Evolutionary conservation across 2,329 filamentous ascomycete species (phyloP), one percentile per base, ranked within the genome.

Genomic region (Botryotinia globosa): DNA sequence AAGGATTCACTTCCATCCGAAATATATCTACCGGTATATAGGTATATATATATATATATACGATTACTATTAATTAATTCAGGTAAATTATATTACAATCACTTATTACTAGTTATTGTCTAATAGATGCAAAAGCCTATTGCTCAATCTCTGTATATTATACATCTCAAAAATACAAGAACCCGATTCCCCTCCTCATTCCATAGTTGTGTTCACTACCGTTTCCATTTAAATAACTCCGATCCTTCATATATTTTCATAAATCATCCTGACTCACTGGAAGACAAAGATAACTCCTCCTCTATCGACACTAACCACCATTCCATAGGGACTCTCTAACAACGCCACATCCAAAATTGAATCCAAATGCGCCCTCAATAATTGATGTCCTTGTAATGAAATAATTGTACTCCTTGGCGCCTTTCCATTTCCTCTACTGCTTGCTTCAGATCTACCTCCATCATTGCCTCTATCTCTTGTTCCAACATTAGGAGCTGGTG

Each of bases 241-340:
- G 44, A 63, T 58, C n/a, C 44, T n/a, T 44, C 42, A 34, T 45
- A 18, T 67, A 67, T 29, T 29, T 12, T 67, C 58, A 39, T 18
- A 48, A 18, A n/a, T 29, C 29, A 20, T 37, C 10, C 29, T 20
- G n/a, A 39, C 51, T 74, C 74, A 81, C 67, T 81, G 80, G 72
- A 91, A 97, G 70, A 98, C 90, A 85, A 96, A 97, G 63, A 98
- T 90, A 81, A 95, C 91, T 0, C 96, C 96, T 56, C 91, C 92
- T 77, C 95, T 87, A 84, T 99, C 96, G 71, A 92, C 94, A 76
- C 92, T 97, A 67, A 98, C 86, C 48, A 94, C 92, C 93, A 98
- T 98, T 7, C 92, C 92, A 81, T 97, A 98, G 37, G 96, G 96
- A 76, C 89, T 86, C 84, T 98, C 94, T 77, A 99, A 82, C 79